Evolutionary conservation across 768 basidiomycete species (phyloP), one percentile per base, ranked within the genome.

Genomic region (Dentipellis fragilis): DNA sequence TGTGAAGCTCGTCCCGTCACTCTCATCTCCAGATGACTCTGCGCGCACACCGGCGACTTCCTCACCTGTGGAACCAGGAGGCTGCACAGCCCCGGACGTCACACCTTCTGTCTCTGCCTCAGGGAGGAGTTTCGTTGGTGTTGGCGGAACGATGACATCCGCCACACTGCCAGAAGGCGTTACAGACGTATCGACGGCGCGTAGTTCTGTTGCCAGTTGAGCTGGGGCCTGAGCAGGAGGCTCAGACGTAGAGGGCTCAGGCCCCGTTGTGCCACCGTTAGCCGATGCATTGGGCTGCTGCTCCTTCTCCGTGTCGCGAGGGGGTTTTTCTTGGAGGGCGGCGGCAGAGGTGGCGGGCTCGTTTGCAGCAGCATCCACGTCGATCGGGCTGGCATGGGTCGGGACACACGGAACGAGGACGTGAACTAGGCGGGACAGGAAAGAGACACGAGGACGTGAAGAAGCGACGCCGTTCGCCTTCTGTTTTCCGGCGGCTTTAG

Each of bases 41-140:
- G 74, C 73, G 57, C 76, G 80, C 7, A 65, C 62, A 46, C 67
- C 63, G 19, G 63, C 55, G 52, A 58, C 49, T 49, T 58, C 67
- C 40, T 59, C 72, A 45, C 80, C 87, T 49, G 80, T 87, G 22
- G 91, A 89, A 35, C 93, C 93, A 12, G 94, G 93, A 2, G 92
- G 80, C 64, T 93, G 89, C 21, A 95, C 93, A 46, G 90, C 89
- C 35, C 91, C 87, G n/a, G 90, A 92, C 10, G 88, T 89, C 60
- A 96, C 75, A 12, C 89, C 92, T 58, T 85, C 91, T 7, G 92
- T 91, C 71, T 93, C 92, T 9, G 83, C 80, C 22, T 75, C 72
- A 7, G 89, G 80, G 4, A 80, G 65, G 5, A 80, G 62, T 58
- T 76, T 73, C 14, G 75, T 75, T 11, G 80, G 79, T 1, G 78